Evolutionary conservation across 2,329 filamentous ascomycete species (phyloP).

Genomic region (Chrysoporthe puriensis): DNA sequence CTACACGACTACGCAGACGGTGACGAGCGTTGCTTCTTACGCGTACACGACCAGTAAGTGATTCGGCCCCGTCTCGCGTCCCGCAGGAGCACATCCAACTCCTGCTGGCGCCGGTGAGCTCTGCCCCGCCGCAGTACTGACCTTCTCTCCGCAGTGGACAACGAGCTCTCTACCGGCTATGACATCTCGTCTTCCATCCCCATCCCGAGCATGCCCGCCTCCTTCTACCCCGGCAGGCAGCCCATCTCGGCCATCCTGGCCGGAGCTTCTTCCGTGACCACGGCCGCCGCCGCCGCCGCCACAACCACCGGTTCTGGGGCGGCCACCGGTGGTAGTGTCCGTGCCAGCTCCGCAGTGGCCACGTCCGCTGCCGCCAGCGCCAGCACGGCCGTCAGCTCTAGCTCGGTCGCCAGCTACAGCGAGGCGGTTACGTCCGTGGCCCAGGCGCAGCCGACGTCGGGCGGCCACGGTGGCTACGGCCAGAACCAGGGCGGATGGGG

Average conservation of each 20-base stretch:
- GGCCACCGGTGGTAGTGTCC: not conserved
- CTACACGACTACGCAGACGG: slow-evolving; percentile 30
- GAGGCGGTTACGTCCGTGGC: slow-evolving; percentile 10
- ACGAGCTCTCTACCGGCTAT: slow-evolving; percentile 23
- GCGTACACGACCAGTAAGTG: slow-evolving; percentile 30
- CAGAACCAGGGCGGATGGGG: slow-evolving; percentile 17
- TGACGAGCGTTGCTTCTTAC: slow-evolving; percentile 29
- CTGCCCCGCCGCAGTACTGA: not conserved
- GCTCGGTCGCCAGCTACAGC: slow-evolving; percentile 5
- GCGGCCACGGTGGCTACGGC: not conserved
- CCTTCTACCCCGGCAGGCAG: slow-evolving; percentile 25
- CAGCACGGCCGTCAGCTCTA: not conserved
- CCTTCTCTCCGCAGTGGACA: slow-evolving; percentile 14
- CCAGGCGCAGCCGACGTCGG: slow-evolving; percentile 6
- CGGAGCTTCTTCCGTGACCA: slow-evolving; percentile 10
- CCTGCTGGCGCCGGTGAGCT: not conserved
- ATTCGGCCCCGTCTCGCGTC: not conserved
- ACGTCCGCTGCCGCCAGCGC: slow-evolving; percentile 5
- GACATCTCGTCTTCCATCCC: slow-evolving; percentile 24
- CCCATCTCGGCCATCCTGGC: slow-evolving; percentile 27
- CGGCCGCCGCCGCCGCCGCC: slow-evolving; percentile 5
- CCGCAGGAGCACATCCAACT: not conserved
- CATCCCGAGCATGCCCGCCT: slow-evolving; percentile 27
- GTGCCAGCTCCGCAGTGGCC: slow-evolving; percentile 4
- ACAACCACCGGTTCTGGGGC: not conserved